Conservation (phyloP, 176 grass and related monocot genomes). For the Lolium multiflorum region DNA sequence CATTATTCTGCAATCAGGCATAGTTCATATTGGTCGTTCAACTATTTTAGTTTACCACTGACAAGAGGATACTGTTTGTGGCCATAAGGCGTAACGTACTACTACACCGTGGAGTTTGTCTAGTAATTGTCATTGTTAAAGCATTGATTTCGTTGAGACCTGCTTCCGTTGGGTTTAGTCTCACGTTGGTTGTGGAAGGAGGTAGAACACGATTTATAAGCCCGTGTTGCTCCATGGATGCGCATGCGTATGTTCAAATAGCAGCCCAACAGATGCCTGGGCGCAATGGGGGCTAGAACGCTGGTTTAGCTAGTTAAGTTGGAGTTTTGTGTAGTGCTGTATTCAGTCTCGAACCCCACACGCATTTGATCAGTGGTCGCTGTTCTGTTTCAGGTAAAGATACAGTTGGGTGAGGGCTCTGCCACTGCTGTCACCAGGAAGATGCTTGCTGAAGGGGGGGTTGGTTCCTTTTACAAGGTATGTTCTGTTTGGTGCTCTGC, state of each 20-base stretch:
- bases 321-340: not conserved
- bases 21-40: not conserved
- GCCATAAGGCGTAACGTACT: no score
- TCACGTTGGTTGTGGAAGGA: not conserved
- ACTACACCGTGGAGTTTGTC: not conserved
- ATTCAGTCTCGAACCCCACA: not conserved
- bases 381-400: slow-evolving; percentile 69
- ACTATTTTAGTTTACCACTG: not conserved
- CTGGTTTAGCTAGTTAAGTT: not conserved
- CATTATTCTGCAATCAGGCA: not conserved
- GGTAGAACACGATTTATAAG: not conserved
- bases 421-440: slow-evolving; percentile 66
- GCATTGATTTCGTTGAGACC: not conserved
- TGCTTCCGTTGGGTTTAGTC: not conserved
- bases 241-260: not conserved
- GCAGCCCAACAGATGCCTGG: not conserved
- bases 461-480: slow-evolving; percentile 85
- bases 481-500: slow-evolving; percentile 18
- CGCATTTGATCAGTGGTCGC: not conserved
- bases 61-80: not conserved
- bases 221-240: not conserved
- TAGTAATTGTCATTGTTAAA: not conserved
- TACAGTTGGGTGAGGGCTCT: slow-evolving; percentile 87
- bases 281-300: not conserved
- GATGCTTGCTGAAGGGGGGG: slow-evolving; percentile 75